A percentile compares a stretch with the other conserved stretches of the same genome.
phyloP scores from a whole-genome alignment of 2,329 filamentous ascomycete species.

The Trichoderma endophyticum region DNA sequence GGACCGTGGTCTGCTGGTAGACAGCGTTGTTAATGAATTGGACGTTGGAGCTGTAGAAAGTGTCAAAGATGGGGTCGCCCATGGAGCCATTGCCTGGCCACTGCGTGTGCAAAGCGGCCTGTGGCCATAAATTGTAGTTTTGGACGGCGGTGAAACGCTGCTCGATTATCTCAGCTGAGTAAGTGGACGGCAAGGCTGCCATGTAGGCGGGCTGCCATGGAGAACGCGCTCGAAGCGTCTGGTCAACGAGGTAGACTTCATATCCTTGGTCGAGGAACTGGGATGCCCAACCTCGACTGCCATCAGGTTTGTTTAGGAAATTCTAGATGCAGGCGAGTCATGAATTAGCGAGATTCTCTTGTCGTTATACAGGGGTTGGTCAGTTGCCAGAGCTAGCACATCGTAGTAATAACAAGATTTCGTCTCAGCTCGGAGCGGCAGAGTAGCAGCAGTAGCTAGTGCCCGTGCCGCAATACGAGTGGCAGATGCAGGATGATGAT shows the following conservation, averaged over 20 bases:
- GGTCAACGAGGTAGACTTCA: conserved; percentile 47
- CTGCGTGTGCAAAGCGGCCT: conserved; percentile 40
- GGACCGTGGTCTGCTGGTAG: conserved; percentile 37
- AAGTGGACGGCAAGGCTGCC: conserved; percentile 24
- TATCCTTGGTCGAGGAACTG: conserved; percentile 45
- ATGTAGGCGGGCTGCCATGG: conserved; percentile 35
- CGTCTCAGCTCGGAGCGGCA: background rate
- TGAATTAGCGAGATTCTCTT: background rate
- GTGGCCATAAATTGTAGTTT: conserved; percentile 37
- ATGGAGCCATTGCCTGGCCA: conserved; percentile 41
- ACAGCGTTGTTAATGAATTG: conserved; percentile 34
- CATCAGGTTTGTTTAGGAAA: conserved; percentile 34
- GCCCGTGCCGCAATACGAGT: background rate
- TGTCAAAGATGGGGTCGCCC: conserved; percentile 41
- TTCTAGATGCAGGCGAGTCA: conserved; percentile 30
- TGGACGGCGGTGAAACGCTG: conserved; percentile 37
- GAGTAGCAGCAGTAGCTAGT: background rate
- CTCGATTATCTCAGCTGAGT: conserved; percentile 36
- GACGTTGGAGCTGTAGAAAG: conserved; percentile 40
- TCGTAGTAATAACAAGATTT: background rate
- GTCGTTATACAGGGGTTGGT: background rate
- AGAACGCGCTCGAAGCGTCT: conserved; percentile 45
- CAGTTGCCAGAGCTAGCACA: background rate
- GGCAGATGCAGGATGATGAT: background rate
- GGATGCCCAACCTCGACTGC: conserved; percentile 46